A percentile compares a stretch with the other conserved stretches of the same genome.
These are phyloP conservation scores for Sporothrix pallida DNA, from an alignment of 2,329 filamentous ascomycete genomes.

Conservation along the genomic window DNA sequence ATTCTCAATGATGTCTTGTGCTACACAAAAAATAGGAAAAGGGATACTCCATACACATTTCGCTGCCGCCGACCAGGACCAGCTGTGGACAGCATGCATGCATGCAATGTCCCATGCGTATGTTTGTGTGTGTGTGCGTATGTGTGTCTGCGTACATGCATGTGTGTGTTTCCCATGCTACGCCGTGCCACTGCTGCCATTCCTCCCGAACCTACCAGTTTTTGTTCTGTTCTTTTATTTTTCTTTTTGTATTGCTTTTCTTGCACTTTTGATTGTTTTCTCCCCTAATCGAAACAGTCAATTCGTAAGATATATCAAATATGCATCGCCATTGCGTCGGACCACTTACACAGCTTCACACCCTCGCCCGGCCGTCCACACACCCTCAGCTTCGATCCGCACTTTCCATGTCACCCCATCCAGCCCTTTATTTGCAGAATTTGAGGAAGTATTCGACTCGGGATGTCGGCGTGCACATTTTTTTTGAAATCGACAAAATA, in stretches of 20 bases:
- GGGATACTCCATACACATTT: not conserved
- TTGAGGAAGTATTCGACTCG: not conserved
- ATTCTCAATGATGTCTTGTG: conserved; percentile 5
- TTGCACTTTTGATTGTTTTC: not conserved
- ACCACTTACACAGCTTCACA: conserved; percentile 17
- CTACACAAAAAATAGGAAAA: not conserved
- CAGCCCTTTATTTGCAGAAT: not conserved
- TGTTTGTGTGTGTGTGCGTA: not conserved
- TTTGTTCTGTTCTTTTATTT: not conserved
- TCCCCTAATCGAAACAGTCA: not conserved
- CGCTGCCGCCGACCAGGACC: not conserved
- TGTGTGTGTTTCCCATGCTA: not conserved
- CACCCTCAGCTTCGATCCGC: not conserved
- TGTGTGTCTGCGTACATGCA: not conserved
- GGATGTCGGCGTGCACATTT: not conserved
- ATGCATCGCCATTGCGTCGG: conserved; percentile 8
- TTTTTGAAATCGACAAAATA: no score
- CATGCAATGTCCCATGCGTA: conserved; percentile 11
- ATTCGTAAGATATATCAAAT: not conserved
- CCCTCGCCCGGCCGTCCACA: not conserved
- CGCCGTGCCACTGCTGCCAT: not conserved
- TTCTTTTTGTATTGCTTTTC: not conserved
- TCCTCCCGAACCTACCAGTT: not conserved
- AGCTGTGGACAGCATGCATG: not conserved
- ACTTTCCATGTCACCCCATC: not conserved